Base-by-base conservation (phyloP, 2,329 filamentous ascomycete genomes). In the Geoglossum cookeanum region DNA sequence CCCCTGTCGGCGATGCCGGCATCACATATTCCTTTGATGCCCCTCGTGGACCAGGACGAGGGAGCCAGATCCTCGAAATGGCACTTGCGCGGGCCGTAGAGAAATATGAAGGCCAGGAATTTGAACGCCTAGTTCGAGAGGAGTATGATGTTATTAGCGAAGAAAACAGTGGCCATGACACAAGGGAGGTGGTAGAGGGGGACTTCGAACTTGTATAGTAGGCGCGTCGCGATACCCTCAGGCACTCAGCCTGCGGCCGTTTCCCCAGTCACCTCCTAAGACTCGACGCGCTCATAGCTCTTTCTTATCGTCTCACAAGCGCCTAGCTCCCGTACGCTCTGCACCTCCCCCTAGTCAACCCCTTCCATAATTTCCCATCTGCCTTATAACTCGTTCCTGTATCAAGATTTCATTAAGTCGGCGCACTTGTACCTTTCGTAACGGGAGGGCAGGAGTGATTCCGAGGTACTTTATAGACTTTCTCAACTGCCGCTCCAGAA, bases 81-180 rank as follows among this genome's bases (percentile, higher is more conserved):
- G 78, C 79, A 9, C 69, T 82, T 37, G 73, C 71, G 57, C 75
- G 78, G 66, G 79, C 79, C 1, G 75, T 81, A 45, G 74, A 79
- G 69, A 74, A 73, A 61, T 82, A 75, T 64, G 78, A 82, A 68
- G 76, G 74, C 60, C 75, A 75, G 63, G 75, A 79, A 68, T 81
- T 77, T 1, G 76, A 79, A 67, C 78, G 79, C 68, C 66, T 82
- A 53, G 74, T 79, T 65, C 77, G 75, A 68, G 72, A 73, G 58
- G 78, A 81, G 68, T 82, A 81, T 62, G 78, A 81, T 64, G 72
- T 72, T 71, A 62, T 75, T 70, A 62, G 73, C 9, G 49, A 53
- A 3, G 49, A 53, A 13, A 9, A 27, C 11, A 17, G 29, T 7
- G 54, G 44, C 8, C 22, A 30, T 8, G 32, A 52, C 3, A 30